Conservation (phyloP, 129 eudicot genomes). For the Helichrysum umbraculigerum region DNA sequence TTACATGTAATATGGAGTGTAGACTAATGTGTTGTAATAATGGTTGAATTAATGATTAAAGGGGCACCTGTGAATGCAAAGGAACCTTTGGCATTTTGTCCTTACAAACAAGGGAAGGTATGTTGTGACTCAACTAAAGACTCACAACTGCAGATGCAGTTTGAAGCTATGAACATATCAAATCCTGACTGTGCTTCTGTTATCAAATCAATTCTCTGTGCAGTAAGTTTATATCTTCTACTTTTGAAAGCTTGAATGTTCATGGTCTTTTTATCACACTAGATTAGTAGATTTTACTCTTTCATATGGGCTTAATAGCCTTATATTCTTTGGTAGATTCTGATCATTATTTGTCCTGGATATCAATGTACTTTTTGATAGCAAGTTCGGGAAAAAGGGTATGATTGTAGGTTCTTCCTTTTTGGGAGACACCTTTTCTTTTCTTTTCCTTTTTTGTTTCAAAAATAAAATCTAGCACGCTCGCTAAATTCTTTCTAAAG, state of each 20-base stretch:
- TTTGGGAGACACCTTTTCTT: too few relatives aligned
- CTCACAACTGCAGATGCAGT: constrained; percentile 55
- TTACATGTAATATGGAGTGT: neutral
- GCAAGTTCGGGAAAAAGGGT: too few relatives aligned
- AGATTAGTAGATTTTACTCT: too few relatives aligned
- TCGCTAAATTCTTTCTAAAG: too few relatives aligned
- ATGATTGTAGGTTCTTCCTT: too few relatives aligned
- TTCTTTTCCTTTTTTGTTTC: too few relatives aligned
- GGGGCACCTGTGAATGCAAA: constrained; percentile 21
- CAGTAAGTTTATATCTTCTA: constrained; percentile 46
- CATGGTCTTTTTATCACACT: too few relatives aligned
- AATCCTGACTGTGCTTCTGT: constrained; percentile 74
- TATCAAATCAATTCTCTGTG: constrained; percentile 78
- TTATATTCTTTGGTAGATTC: neutral
- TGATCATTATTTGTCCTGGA: too few relatives aligned
- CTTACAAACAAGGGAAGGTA: constrained; percentile 57
- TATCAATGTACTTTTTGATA: neutral
- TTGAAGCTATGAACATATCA: constrained; percentile 68
- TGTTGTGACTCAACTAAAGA: constrained; percentile 79
- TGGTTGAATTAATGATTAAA: neutral
- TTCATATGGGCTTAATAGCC: neutral
- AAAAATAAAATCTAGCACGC: too few relatives aligned
- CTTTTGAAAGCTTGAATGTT: too few relatives aligned
- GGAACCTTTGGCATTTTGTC: constrained; percentile 56
- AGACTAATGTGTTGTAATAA: neutral